Conservation (phyloP, 352 stramenopile genomes). For the Pythium phragmiticola region DNA sequence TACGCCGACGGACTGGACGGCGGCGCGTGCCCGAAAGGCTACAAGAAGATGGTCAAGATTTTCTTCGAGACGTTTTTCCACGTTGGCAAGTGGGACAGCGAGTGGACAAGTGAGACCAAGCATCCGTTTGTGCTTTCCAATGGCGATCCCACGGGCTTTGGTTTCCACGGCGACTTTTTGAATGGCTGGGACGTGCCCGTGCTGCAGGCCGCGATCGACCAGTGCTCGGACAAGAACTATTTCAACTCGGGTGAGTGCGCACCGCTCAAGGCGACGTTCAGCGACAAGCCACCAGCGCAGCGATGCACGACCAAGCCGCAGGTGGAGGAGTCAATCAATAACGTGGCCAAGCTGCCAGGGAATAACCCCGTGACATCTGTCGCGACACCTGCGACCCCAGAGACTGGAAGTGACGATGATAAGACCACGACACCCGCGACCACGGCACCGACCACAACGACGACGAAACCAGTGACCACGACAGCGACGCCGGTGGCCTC, state of each 20-base stretch:
- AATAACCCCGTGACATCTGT: conserved; percentile 27
- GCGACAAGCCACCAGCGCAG: conserved; percentile 28
- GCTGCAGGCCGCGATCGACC: conserved; percentile 41
- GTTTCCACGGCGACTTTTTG: conserved; percentile 58
- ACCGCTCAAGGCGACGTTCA: conserved; percentile 39
- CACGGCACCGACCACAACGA: not conserved
- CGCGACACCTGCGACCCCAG: conserved; percentile 9
- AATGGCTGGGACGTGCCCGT: conserved; percentile 47
- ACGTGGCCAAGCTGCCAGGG: conserved; percentile 35
- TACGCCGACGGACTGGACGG: conserved; percentile 46
- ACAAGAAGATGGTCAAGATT: conserved; percentile 61
- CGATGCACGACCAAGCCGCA: conserved; percentile 39
- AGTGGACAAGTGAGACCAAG: conserved; percentile 40
- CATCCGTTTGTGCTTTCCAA: conserved; percentile 55
- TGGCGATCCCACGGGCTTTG: conserved; percentile 43
- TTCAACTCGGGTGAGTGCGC: conserved; percentile 50
- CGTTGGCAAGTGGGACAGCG: conserved; percentile 43
- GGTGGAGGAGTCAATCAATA: conserved; percentile 32
- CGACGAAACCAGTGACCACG: not conserved
- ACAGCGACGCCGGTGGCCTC: not conserved
- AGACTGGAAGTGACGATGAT: not conserved
- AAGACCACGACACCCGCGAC: not conserved
- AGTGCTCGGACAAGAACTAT: conserved; percentile 49
- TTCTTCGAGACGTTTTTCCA: conserved; percentile 60
- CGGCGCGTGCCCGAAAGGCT: conserved; percentile 35